Evolutionary conservation across 805 yeast genomes (phyloP).

Genomic region (Pichia kluyveri): DNA sequence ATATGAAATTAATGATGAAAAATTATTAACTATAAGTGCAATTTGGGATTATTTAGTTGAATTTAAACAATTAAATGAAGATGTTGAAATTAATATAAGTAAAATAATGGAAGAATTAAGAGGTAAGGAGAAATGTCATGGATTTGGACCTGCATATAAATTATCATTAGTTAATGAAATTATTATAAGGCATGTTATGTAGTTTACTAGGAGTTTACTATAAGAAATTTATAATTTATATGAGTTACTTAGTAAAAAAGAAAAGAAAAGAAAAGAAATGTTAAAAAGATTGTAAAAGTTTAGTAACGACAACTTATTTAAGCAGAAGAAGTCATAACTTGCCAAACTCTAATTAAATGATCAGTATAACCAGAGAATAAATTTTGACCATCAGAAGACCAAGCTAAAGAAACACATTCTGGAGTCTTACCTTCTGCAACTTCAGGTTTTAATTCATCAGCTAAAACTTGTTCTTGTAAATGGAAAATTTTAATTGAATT

Average conservation of each 20-base stretch:
- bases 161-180: conserved; percentile 33
- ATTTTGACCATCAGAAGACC: conserved; percentile 99
- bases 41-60: conserved; percentile 71
- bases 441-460: conserved; percentile 98
- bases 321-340: conserved; percentile 72
- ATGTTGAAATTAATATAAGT: conserved; percentile 43
- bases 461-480: conserved; percentile 87
- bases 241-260: too few relatives aligned
- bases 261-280: neutral
- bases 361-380: conserved; percentile 99
- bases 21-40: conserved; percentile 62
- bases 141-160: conserved; percentile 65
- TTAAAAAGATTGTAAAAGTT: neutral
- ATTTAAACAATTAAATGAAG: conserved; percentile 39
- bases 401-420: conserved; percentile 94
- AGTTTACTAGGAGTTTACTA: too few relatives aligned
- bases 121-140: conserved; percentile 72
- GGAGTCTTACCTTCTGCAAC: conserved; percentile 96
- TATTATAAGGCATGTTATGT: conserved; percentile 14
- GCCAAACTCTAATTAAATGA: conserved; percentile 99
- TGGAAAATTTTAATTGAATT: conserved; percentile 97
- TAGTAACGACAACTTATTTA: neutral
- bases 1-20: conserved; percentile 26
- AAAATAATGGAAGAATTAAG: conserved; percentile 48
- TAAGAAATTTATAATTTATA: too few relatives aligned